Conservation (phyloP, 495 filamentous ascomycete genomes). For the Penicillium antarcticum region DNA sequence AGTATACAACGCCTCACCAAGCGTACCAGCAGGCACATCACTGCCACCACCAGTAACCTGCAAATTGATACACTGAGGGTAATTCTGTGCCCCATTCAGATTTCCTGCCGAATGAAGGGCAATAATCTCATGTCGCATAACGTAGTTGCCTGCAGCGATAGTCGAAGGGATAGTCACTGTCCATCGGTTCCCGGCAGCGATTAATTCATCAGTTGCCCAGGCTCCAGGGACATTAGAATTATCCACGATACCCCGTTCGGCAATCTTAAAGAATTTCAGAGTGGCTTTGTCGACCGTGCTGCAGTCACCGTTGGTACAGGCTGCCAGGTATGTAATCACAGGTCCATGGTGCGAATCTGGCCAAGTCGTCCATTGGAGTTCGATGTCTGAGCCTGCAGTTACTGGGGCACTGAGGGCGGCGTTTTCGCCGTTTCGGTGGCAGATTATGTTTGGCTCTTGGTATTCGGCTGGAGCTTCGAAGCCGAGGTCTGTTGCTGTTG, state of each 20-base stretch:
- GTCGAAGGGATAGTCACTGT: conserved; percentile 60
- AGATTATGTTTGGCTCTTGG: conserved; percentile 60
- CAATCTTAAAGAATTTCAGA: conserved; percentile 76
- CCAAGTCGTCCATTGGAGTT: conserved; percentile 64
- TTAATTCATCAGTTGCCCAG: conserved; percentile 65
- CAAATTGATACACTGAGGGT: conserved; percentile 73
- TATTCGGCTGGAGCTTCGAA: conserved; percentile 51
- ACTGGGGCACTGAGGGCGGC: conserved; percentile 51
- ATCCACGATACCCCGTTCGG: conserved; percentile 55
- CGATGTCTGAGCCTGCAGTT: conserved; percentile 49
- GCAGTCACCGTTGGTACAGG: conserved; percentile 62
- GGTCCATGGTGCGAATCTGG: conserved; percentile 66
- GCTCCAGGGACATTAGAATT: conserved; percentile 44
- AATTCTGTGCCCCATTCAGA: conserved; percentile 65
- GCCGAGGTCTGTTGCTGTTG: conserved; percentile 54
- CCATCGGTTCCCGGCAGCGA: conserved; percentile 60
- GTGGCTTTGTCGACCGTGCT: conserved; percentile 56
- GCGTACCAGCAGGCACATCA: conserved; percentile 49
- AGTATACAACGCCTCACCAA: conserved; percentile 57
- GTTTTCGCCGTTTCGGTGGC: conserved; percentile 56
- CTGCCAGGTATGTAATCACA: conserved; percentile 70
- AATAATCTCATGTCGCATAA: conserved; percentile 75
- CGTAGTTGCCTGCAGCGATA: conserved; percentile 65
- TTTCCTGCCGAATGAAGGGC: conserved; percentile 60
- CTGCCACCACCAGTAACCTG: conserved; percentile 61